Base-by-base conservation (phyloP, 2,329 filamentous ascomycete species). In the Paracamarosporium sp. region DNA sequence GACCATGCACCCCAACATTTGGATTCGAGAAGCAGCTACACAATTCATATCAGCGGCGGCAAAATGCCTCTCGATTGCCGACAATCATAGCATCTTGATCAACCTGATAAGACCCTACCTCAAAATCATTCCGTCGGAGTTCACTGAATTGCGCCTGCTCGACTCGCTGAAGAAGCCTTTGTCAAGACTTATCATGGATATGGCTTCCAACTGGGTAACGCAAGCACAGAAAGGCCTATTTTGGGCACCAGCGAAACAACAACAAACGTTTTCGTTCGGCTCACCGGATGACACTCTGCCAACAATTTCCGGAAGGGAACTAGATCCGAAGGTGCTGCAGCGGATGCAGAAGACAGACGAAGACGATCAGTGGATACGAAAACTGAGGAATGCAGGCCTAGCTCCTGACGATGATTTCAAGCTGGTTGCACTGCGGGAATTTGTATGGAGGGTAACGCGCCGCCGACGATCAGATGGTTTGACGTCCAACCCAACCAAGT, bases 1-100 rank as follows among this genome's bases (percentile, higher is more conserved):
- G 69, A 89, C 93, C 12, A 89, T 97, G 82, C 95, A 99, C 72
- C 95, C 95, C 0, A 98, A 97, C 66, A 81, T 92, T 8, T 99
- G 95, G 94, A 93, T 99, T 52, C 87, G 94, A 35, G 94, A 98
- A 78, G 91, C 94, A 9, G 89, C 94, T 2, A 86, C 90, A 7
- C 88, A 94, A 62, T 96, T 97, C 65, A 81, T 98, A 35, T 87
- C 92, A 3, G 87, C 90, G 54, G 87, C 91, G 1, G 89, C 91
- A 1, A 88, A 83, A 56, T 93, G 90, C 67, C 76, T 98, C 15
- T 91, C 91, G 0, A 80, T 85, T 22, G 92, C 94, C 3, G 94
- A 98, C 73, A 85, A 89, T 36, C 88, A 91, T 68, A 97, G 93
- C 62, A 90, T 97, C 59, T 81, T 97, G 30, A 80, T 90, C 47